Percentiles rank a stretch among this genome's conserved stretches.
These are phyloP conservation scores for Leccinum subrobustum DNA, from an alignment of 1,284 basidiomycete genomes.

Conservation along the genomic window DNA sequence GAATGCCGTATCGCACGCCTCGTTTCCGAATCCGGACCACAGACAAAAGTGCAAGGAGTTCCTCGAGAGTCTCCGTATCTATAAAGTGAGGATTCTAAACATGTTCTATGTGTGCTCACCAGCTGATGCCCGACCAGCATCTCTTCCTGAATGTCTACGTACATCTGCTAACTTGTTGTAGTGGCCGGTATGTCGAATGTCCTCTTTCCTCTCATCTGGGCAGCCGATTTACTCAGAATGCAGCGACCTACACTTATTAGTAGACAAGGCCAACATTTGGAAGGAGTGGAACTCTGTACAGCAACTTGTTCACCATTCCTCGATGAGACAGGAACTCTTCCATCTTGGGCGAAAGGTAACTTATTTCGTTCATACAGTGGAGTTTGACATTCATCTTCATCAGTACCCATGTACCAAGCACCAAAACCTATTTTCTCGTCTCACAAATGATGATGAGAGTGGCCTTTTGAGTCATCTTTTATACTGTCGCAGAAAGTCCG, in stretches of 20 bases:
- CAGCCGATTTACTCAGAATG: neutral
- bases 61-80: conserved; percentile 17
- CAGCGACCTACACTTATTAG: conserved; percentile 14
- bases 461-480: conserved; percentile 24
- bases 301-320: conserved; percentile 20
- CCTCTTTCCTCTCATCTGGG: neutral
- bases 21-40: neutral
- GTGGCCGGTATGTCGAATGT: conserved; percentile 3
- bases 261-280: conserved; percentile 14
- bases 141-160: conserved; percentile 27
- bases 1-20: conserved; percentile 4
- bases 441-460: conserved; percentile 16
- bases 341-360: conserved; percentile 12
- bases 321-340: conserved; percentile 15
- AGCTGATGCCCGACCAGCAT: conserved; percentile 18
- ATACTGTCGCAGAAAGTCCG: conserved; percentile 18
- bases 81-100: conserved; percentile 21
- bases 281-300: conserved; percentile 14
- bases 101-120: neutral
- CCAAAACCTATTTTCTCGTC: neutral
- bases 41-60: conserved; percentile 8
- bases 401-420: conserved; percentile 19
- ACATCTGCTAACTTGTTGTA: conserved; percentile 22
- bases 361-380: neutral
- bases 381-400: conserved; percentile 1